Conservation (phyloP, 345 rosid genomes). For the Gossypium longicalyx region DNA sequence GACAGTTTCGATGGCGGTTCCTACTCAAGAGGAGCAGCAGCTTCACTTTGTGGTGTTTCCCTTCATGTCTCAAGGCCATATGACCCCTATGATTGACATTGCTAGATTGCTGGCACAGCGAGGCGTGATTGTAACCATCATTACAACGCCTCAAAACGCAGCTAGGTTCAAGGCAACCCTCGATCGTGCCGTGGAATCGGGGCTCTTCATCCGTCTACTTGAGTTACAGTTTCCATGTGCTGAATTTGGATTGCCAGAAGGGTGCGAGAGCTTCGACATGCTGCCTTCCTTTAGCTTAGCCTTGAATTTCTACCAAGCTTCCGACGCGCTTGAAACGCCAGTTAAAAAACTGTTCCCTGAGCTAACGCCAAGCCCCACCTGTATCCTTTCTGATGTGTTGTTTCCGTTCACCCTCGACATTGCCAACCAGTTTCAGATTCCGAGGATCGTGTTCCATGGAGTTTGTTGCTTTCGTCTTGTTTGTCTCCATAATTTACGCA, state of each 20-base stretch:
- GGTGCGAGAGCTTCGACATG: conserved; percentile 35
- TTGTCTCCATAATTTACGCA: conserved; percentile 18
- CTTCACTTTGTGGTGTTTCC: conserved; percentile 50
- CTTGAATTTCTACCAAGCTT: conserved; percentile 24
- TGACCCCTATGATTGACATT: conserved; percentile 49
- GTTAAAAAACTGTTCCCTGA: conserved; percentile 23
- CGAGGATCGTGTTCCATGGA: conserved; percentile 42
- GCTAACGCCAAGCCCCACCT: conserved; percentile 31
- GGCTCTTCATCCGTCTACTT: conserved; percentile 21
- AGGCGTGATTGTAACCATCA: conserved; percentile 35
- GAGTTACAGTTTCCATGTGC: conserved; percentile 24
- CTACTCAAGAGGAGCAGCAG: not conserved
- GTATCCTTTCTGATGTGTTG: conserved; percentile 41
- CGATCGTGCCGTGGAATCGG: conserved; percentile 17
- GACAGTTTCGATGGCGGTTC: not conserved
- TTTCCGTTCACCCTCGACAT: conserved; percentile 28
- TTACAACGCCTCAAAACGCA: conserved; percentile 41
- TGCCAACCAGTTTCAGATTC: conserved; percentile 38
- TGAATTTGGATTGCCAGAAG: conserved; percentile 35
- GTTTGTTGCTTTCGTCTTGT: conserved; percentile 30
- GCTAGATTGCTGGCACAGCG: conserved; percentile 43
- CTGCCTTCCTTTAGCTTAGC: conserved; percentile 12
- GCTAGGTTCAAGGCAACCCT: conserved; percentile 18
- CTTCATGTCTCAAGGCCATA: conserved; percentile 58
- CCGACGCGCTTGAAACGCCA: conserved; percentile 16